Evolutionary conservation across 805 yeast genomes (phyloP).

Genomic region (Scheffersomyces spartinae): DNA sequence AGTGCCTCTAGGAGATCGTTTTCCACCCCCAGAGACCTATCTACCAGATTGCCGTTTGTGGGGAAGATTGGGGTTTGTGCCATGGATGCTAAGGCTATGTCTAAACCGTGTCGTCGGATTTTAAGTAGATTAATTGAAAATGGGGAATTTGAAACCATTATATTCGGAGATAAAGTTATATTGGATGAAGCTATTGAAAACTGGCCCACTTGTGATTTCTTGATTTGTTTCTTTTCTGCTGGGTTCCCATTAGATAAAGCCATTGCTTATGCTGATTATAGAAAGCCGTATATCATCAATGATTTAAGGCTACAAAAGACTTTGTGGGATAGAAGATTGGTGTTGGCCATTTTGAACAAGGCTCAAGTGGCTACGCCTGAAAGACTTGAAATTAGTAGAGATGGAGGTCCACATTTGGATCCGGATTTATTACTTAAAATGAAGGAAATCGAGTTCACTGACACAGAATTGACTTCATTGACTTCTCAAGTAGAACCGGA

Average conservation of each 20-base stretch:
- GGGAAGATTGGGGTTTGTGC: constrained; percentile 99
- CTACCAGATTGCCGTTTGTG: constrained; percentile 51
- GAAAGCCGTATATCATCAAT: constrained; percentile 84
- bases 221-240: constrained; percentile 85
- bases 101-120: constrained; percentile 91
- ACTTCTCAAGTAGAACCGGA: constrained; percentile 65
- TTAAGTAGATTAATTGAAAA: constrained; percentile 77
- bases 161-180: constrained; percentile 95
- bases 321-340: constrained; percentile 94
- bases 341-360: constrained; percentile 64
- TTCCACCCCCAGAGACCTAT: constrained; percentile 25
- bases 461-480: constrained; percentile 40
- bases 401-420: constrained; percentile 89
- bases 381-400: constrained; percentile 82
- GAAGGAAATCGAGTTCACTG: constrained; percentile 27
- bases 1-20: constrained; percentile 18
- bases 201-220: constrained; percentile 98
- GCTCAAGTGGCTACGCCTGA: constrained; percentile 85
- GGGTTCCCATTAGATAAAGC: constrained; percentile 98
- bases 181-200: constrained; percentile 88
- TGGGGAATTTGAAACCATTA: constrained; percentile 93
- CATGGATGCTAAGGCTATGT: constrained; percentile 92
- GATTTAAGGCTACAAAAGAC: constrained; percentile 87
- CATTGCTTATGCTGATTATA: constrained; percentile 72
- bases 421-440: constrained; percentile 36